These are phyloP conservation scores for Tolypocladium album DNA, from an alignment of 2,329 filamentous ascomycete species.

Conservation along the genomic window DNA sequence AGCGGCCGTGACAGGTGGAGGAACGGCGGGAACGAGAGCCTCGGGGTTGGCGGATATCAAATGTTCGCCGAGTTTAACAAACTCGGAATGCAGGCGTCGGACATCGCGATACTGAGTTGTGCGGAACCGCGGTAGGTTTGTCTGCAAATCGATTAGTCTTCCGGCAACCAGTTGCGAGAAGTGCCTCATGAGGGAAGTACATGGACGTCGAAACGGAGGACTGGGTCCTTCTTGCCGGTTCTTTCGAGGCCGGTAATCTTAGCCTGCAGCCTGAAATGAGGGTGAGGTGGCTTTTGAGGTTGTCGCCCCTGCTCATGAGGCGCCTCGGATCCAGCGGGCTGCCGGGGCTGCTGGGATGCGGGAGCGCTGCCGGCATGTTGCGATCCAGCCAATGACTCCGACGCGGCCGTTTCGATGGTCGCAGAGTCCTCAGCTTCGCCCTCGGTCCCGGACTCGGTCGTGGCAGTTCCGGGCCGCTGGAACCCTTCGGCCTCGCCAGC, in stretches of 20 bases:
- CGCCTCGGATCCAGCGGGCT: constrained; percentile 6
- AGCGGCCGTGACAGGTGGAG: constrained; percentile 86
- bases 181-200: constrained; percentile 40
- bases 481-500: constrained; percentile 28
- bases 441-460: constrained; percentile 33
- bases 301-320: constrained; percentile 27
- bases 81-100: constrained; percentile 88
- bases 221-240: constrained; percentile 89
- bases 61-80: constrained; percentile 91
- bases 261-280: constrained; percentile 77
- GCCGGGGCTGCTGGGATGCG: constrained; percentile 17
- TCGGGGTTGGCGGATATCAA: constrained; percentile 97
- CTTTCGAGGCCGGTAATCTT: constrained; percentile 92
- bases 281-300: constrained; percentile 50
- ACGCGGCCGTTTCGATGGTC: constrained; percentile 7
- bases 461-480: constrained; percentile 34
- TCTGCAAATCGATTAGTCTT: constrained; percentile 41
- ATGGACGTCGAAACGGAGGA: constrained; percentile 91
- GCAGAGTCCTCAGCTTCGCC: constrained; percentile 24
- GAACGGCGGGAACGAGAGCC: constrained; percentile 85
- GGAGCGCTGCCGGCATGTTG: neutral
- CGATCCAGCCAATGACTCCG: constrained; percentile 8
- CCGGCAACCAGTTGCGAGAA: neutral
- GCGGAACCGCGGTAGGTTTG: constrained; percentile 94
- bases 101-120: constrained; percentile 98